Evolutionary conservation across 1,284 basidiomycete genomes (phyloP), one percentile per base, ranked within the genome.

Genomic region (Ustilago loliicola): DNA sequence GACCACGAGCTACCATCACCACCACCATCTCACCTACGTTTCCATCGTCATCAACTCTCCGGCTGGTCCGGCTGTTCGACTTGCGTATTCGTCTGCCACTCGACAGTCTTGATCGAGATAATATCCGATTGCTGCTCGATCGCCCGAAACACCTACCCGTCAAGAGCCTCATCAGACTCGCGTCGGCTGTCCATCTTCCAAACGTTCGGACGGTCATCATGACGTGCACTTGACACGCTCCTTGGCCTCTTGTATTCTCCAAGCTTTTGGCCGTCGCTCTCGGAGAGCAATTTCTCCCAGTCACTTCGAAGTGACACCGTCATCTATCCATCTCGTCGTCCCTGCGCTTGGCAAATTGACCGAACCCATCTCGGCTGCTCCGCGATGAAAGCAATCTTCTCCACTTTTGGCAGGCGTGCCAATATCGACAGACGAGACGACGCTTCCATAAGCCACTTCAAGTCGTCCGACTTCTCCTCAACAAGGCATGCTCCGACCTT

Each of bases 311-410:
- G 48, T 21, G 23, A 27, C 52, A 54, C 11, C 32, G 32, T 34
- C 32, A 34, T 11, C 3, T 15, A 38, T 15, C 36, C 36, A 11
- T 38, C 36, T 38, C 36, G 3, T 38, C 36, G 17, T 38, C 36
- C 36, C 17, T 8, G 13, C 9, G 15, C 9, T 10, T 15, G 15
- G 3, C 36, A 38, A 15, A 38, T 7, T 15, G 9, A 38, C 17
- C 15, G 9, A 7, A 38, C 7, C 9, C 36, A 15, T 11, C 7
- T 15, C 36, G 15, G 36, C 36, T 38, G 36, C 13, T 38, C 42
- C 21, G 7, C 23, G 11, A 76, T 76, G 73, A 71, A 66, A 19
- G 68, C 73, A 34, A 66, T 76, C 55, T 65, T 76, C 10, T 61
- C 64, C 27, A 64, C 10, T 34, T 67, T 76, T 13, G 61, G 73